Percentiles rank a stretch among this genome's conserved stretches.
phyloP scores from a whole-genome alignment of 1,139 yeast species.

The Pneumocystis oryctolagi region DNA sequence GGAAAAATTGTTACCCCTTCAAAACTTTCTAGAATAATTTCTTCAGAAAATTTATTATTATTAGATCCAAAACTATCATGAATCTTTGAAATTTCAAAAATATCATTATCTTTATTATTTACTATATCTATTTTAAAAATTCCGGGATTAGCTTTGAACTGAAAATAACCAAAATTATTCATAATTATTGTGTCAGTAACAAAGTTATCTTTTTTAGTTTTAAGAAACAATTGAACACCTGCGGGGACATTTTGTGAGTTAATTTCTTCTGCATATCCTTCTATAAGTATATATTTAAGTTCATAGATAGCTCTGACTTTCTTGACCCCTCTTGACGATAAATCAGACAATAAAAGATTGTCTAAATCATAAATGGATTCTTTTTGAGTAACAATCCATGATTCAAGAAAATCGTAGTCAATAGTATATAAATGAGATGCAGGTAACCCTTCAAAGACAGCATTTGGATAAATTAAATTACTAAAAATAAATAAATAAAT shows the following conservation, averaged over 20 bases:
- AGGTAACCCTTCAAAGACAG: conserved; percentile 32
- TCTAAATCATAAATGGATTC: conserved; percentile 45
- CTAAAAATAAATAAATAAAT: not conserved
- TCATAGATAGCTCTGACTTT: conserved; percentile 33
- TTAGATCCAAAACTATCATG: conserved; percentile 5
- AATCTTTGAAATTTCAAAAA: conserved; percentile 29
- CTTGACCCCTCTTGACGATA: conserved; percentile 20
- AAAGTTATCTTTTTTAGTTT: conserved; percentile 15
- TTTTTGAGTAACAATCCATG: conserved; percentile 48
- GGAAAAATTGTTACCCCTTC: conserved; percentile 38
- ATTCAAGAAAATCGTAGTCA: conserved; percentile 46
- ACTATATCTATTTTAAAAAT: conserved; percentile 38
- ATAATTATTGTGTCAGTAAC: conserved; percentile 48
- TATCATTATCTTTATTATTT: conserved; percentile 29
- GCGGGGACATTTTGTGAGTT: conserved; percentile 29
- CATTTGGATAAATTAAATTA: conserved; percentile 18
- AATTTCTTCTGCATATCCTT: conserved; percentile 51
- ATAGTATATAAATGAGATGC: conserved; percentile 37
- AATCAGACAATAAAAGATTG: conserved; percentile 32
- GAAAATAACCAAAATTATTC: conserved; percentile 65
- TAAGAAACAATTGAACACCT: conserved; percentile 38
- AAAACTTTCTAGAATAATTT: conserved; percentile 20
- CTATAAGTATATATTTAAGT: conserved; percentile 42
- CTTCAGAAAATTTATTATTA: conserved; percentile 3
- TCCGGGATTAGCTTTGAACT: conserved; percentile 58